These are phyloP conservation scores for Penicillium flavigenum DNA, from an alignment of 495 filamentous ascomycete species.

Conservation along the genomic window DNA sequence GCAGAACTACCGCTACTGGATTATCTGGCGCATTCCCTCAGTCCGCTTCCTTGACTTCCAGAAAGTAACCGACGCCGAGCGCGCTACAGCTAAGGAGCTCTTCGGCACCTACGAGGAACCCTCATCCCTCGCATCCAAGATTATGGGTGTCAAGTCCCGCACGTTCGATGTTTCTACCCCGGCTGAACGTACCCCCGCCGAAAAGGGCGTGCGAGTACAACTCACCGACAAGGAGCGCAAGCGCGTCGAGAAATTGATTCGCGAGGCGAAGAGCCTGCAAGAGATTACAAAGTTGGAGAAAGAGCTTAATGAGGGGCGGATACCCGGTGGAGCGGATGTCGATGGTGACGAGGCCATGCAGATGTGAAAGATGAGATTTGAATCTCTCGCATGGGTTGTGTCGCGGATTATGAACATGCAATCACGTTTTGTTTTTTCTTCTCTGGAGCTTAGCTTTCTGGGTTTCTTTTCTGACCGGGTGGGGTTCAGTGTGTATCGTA, in stretches of 20 bases:
- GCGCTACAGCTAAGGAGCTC: slow-evolving; percentile 67
- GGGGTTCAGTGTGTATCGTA: slow-evolving; percentile 23
- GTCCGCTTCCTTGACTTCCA: slow-evolving; percentile 92
- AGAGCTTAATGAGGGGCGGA: slow-evolving; percentile 80
- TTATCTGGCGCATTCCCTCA: slow-evolving; percentile 79
- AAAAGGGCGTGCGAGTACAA: slow-evolving; percentile 67
- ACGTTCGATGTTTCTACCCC: slow-evolving; percentile 68
- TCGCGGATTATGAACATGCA: slow-evolving; percentile 16
- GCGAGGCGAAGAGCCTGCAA: slow-evolving; percentile 78
- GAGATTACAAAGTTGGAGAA: slow-evolving; percentile 82
- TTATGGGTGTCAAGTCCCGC: slow-evolving; percentile 83
- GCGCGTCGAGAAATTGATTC: slow-evolving; percentile 70
- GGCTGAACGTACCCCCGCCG: slow-evolving; percentile 41
- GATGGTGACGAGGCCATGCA: slow-evolving; percentile 40
- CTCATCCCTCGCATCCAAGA: slow-evolving; percentile 80
- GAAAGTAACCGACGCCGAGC: slow-evolving; percentile 85
- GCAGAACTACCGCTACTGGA: slow-evolving; percentile 89
- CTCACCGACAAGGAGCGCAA: slow-evolving; percentile 69
- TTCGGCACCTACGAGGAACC: slow-evolving; percentile 79
- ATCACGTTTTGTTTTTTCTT: slow-evolving; percentile 10
- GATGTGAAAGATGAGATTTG: slow-evolving; percentile 22
- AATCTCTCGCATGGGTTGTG: neutral
- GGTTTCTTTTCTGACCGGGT: slow-evolving; percentile 15
- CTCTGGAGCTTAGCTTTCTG: slow-evolving; percentile 13
- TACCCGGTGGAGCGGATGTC: slow-evolving; percentile 62